Percentiles rank a stretch among this genome's conserved stretches.
Conservation (phyloP, 176 grass and related monocot genomes). For the Oryza coarctata region DNA sequence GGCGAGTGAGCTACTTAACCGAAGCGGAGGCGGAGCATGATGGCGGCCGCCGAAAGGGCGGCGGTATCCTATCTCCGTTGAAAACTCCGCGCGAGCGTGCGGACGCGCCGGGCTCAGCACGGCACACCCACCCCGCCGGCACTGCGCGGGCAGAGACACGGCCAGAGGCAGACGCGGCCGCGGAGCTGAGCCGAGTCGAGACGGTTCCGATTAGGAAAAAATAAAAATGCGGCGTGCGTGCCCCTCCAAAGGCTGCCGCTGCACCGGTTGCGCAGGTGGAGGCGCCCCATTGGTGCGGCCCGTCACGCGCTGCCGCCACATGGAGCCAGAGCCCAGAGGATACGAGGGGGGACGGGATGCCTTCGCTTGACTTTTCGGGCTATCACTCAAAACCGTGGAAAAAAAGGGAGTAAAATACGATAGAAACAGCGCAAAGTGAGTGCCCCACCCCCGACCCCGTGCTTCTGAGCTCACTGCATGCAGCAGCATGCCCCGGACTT, state of each 20-base stretch:
- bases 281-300: background rate
- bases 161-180: background rate
- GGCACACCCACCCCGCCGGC: constrained; percentile 10
- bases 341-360: background rate
- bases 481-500: constrained; percentile 26
- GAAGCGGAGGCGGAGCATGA: constrained; percentile 3
- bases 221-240: background rate
- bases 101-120: background rate
- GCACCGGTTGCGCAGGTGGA: constrained; percentile 4
- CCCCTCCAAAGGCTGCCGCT: background rate
- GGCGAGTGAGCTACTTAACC: too few relatives aligned
- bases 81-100: constrained; percentile 39
- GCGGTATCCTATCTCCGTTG: constrained; percentile 16
- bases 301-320: constrained; percentile 46
- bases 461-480: background rate
- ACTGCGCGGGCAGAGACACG: background rate
- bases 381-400: background rate
- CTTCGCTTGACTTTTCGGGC: constrained; percentile 42
- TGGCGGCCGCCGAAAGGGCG: constrained; percentile 28
- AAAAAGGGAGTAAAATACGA: background rate
- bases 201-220: constrained; percentile 7
- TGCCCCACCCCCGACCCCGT: too few relatives aligned
- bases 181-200: background rate
- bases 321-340: constrained; percentile 11
- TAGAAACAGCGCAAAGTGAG: background rate